Evolutionary conservation across 306 rosid species (phyloP), one percentile per base, ranked within the genome.

Genomic region (Citrullus colocynthis): DNA sequence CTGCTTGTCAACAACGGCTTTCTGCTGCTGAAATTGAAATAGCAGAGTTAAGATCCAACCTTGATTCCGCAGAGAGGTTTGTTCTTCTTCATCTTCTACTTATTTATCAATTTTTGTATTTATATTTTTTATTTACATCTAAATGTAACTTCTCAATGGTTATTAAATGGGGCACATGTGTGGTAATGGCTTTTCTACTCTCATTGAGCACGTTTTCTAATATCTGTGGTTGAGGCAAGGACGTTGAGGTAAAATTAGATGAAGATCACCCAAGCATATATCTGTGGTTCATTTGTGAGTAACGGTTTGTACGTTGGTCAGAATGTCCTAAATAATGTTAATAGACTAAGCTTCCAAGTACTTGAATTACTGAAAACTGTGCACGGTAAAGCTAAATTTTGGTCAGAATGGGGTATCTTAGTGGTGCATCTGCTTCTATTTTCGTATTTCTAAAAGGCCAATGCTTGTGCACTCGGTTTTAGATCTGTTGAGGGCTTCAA

Each of bases 1-100:
- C 93, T 85, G 98, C 97, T 66, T 92, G 92, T 87, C 90, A 90
- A 77, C 91, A 89, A 85, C 85, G 97, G 89, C 98, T 95, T 77
- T 80, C 85, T 78, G 88, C 90, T 4, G 90, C 98, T 5, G 93
- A 95, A 85, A 89, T 88, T 77, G 97, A 95, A 83, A 87, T 90
- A 83, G 85, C 87, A 65, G 97, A 90, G 15, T 83, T 91, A 81
- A 88, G 92, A 82, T 82, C 82, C 76, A 80, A 87, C 83, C 89
- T 90, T 74, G 96, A 92, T 84, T 86, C 86, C 70, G 86, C 90
- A 15, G 97, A 95, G 80, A 92, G 97, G 99, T 94, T 70, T 80
- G 87, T 71, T 74, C 77, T 78, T 62, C 18, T 74, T 34, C 80
- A 4, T 52, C 17, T 11, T 48, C 57, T 52, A 5, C 57, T 52